phyloP scores from a whole-genome alignment of 1,139 yeast genomes.

The Yamadazyma triangularis region DNA sequence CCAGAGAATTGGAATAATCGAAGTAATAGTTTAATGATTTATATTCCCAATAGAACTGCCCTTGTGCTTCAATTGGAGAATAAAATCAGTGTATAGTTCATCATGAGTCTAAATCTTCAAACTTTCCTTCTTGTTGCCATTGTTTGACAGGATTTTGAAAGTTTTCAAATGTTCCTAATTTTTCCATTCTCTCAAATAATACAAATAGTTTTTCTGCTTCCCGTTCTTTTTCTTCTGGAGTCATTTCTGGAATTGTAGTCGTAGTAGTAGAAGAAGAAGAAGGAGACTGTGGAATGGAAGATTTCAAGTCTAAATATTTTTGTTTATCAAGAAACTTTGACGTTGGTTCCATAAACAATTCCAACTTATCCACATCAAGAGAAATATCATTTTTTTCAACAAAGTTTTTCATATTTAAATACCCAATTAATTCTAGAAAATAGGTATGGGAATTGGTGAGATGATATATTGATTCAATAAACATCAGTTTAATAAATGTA shows the following conservation, averaged over 20 bases:
- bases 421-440: slow-evolving; percentile 24
- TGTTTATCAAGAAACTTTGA: slow-evolving; percentile 7
- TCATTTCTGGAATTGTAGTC: slow-evolving; percentile 16
- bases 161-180: slow-evolving; percentile 36
- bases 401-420: slow-evolving; percentile 14
- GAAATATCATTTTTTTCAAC: slow-evolving; percentile 12
- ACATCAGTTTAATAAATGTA: no score
- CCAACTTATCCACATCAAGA: slow-evolving; percentile 17
- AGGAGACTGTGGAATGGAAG: no score
- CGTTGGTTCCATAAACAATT: slow-evolving; percentile 13
- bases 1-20: slow-evolving; percentile 79
- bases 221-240: slow-evolving; percentile 48
- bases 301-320: slow-evolving; percentile 2
- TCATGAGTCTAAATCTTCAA: slow-evolving; percentile 22
- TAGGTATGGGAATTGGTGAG: slow-evolving; percentile 8
- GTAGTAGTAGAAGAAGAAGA: no score
- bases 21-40: slow-evolving; percentile 70
- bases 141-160: slow-evolving; percentile 39
- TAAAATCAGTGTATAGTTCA: no score
- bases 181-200: slow-evolving; percentile 45
- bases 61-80: no score
- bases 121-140: slow-evolving; percentile 32
- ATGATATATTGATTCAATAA: no score
- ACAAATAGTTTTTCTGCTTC: slow-evolving; percentile 52
- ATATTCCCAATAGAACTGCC: slow-evolving; percentile 83